Percentiles rank a stretch among this genome's conserved stretches.
phyloP scores from a whole-genome alignment of 169 alveolate genomes.

The Plasmodium inui region DNA sequence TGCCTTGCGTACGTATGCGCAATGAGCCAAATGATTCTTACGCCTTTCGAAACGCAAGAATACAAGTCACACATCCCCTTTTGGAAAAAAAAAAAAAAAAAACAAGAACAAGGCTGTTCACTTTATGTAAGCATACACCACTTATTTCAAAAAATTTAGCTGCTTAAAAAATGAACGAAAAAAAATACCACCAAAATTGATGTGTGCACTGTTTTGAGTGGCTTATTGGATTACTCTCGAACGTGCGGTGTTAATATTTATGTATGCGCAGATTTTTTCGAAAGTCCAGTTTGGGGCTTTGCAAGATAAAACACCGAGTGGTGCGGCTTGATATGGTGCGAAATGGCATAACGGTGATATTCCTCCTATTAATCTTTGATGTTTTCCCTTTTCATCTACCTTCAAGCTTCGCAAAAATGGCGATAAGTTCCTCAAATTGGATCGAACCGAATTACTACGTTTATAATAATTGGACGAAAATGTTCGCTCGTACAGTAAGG shows the following conservation, averaged over 20 bases:
- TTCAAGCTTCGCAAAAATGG: neutral
- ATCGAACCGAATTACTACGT: neutral
- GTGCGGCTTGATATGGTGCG: neutral
- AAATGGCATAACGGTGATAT: neutral
- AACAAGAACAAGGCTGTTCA: neutral
- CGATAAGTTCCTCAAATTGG: neutral
- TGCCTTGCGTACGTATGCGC: neutral
- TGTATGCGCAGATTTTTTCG: neutral
- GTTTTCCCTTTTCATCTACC: neutral
- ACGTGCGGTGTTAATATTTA: neutral
- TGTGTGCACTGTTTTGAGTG: neutral
- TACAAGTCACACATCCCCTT: neutral
- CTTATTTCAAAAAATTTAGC: neutral
- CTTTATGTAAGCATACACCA: neutral
- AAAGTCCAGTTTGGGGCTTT: slow-evolving; percentile 6
- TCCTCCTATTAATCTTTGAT: neutral
- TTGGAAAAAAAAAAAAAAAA: neutral
- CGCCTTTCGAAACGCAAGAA: neutral
- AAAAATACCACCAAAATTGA: neutral
- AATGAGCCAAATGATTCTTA: neutral
- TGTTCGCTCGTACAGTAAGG: neutral
- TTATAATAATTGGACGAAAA: neutral
- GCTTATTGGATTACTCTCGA: neutral
- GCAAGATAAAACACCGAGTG: neutral
- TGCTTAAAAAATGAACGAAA: neutral